Conservation (phyloP, 2,329 filamentous ascomycete genomes). For the Onygenales sp. region DNA sequence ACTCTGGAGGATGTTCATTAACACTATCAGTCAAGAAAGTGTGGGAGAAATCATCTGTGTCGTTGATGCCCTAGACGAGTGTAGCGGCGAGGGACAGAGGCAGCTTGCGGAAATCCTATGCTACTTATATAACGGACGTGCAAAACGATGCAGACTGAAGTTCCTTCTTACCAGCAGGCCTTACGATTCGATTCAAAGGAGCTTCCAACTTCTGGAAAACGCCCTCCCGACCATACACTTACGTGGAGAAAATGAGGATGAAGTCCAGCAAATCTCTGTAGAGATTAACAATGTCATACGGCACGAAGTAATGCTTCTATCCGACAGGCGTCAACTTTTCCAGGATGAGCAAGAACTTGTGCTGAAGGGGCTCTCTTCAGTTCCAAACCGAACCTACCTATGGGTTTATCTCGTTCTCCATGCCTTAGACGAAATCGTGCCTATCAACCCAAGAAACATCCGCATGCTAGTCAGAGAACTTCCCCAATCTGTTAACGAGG, state of each 20-base stretch:
- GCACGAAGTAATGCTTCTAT: too few relatives aligned
- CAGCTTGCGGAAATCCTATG: slow-evolving; percentile 17
- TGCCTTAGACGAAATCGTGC: slow-evolving; percentile 16
- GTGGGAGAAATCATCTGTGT: slow-evolving; percentile 25
- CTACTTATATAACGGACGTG: slow-evolving; percentile 13
- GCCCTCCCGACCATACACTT: slow-evolving; percentile 12
- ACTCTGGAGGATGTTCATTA: slow-evolving; percentile 25
- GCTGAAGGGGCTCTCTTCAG: slow-evolving; percentile 17
- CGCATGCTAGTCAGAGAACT: slow-evolving; percentile 12
- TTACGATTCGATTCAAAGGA: slow-evolving; percentile 12
- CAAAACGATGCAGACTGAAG: slow-evolving; percentile 19
- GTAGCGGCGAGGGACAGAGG: slow-evolving; percentile 13
- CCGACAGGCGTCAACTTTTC: too few relatives aligned
- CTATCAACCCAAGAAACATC: slow-evolving; percentile 11
- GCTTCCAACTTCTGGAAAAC: slow-evolving; percentile 8
- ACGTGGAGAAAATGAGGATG: slow-evolving; percentile 12
- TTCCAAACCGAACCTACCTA: slow-evolving; percentile 30
- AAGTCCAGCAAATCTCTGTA: slow-evolving; percentile 11
- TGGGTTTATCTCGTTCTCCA: slow-evolving; percentile 30
- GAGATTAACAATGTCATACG: slow-evolving; percentile 20
- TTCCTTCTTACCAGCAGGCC: slow-evolving; percentile 25
- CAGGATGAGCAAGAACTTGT: slow-evolving; percentile 12
- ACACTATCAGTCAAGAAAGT: slow-evolving; percentile 4
- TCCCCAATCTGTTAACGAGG: slow-evolving; percentile 17
- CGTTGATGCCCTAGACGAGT: slow-evolving; percentile 37